phyloP scores from a whole-genome alignment of 345 rosid species.

The Raphanus sativus region DNA sequence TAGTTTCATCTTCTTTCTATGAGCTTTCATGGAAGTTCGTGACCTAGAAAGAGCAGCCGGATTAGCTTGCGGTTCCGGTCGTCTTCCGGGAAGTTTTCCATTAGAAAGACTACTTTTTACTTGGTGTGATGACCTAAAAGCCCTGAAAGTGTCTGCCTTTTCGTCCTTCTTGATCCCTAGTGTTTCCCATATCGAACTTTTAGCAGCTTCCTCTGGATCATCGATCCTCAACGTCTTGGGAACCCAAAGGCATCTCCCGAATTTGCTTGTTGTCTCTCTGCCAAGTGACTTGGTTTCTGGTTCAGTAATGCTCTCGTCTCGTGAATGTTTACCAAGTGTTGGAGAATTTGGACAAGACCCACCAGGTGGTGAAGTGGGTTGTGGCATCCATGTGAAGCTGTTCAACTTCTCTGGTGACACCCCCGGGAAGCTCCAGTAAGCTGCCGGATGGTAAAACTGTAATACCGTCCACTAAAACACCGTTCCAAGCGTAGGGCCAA shows the following conservation, averaged over 20 bases:
- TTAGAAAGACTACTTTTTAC: slow-evolving; percentile 41
- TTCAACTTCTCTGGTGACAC: slow-evolving; percentile 61
- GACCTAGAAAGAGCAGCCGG: slow-evolving; percentile 91
- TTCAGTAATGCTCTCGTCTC: slow-evolving; percentile 54
- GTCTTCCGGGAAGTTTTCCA: slow-evolving; percentile 41
- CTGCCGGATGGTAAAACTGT: slow-evolving; percentile 43
- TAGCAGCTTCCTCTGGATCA: slow-evolving; percentile 85
- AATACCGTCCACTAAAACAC: slow-evolving; percentile 38
- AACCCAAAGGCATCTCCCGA: slow-evolving; percentile 67
- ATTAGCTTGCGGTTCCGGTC: slow-evolving; percentile 62
- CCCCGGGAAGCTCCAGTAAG: slow-evolving; percentile 66
- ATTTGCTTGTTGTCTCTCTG: slow-evolving; percentile 40
- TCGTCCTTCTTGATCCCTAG: slow-evolving; percentile 71
- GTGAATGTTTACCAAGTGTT: slow-evolving; percentile 84
- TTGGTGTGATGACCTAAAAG: slow-evolving; percentile 52
- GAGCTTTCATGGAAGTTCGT: slow-evolving; percentile 70
- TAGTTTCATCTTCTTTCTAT: slow-evolving; percentile 17
- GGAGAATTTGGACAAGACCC: slow-evolving; percentile 68
- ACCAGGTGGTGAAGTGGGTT: slow-evolving; percentile 53
- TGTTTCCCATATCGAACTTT: slow-evolving; percentile 87
- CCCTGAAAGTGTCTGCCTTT: slow-evolving; percentile 53
- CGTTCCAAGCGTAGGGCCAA: slow-evolving; percentile 38
- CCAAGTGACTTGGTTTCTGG: too few species aligned
- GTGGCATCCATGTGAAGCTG: slow-evolving; percentile 62
- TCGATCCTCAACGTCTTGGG: slow-evolving; percentile 85